Percentiles rank a stretch among this genome's conserved stretches.
These are phyloP conservation scores for Rhizopus microsporus DNA, from an alignment of 371 early-diverging fungal species.

Conservation along the genomic window DNA sequence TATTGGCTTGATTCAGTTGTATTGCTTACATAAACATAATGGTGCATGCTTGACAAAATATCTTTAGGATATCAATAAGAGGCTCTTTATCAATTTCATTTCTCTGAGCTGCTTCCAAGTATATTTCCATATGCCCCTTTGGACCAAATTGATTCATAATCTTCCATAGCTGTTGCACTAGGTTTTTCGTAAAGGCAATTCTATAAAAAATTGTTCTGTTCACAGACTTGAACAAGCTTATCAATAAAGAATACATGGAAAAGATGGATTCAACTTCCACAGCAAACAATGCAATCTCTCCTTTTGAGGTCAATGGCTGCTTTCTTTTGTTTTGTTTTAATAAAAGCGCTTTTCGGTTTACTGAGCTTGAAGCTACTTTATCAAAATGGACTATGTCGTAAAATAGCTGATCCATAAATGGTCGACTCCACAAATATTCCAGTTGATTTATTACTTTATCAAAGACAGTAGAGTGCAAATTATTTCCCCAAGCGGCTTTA, in stretches of 20 bases:
- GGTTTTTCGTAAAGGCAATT: constrained; percentile 58
- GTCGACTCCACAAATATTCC: constrained; percentile 60
- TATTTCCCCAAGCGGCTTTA: constrained; percentile 37
- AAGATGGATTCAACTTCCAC: constrained; percentile 58
- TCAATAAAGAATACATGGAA: constrained; percentile 50
- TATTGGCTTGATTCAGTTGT: too few relatives aligned
- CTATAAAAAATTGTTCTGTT: constrained; percentile 56
- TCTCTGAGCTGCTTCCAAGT: constrained; percentile 54
- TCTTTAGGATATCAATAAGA: constrained; percentile 54
- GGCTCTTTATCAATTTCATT: constrained; percentile 60
- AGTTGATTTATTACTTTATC: constrained; percentile 51
- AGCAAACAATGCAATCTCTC: constrained; percentile 34
- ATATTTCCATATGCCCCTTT: constrained; percentile 55
- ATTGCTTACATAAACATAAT: constrained; percentile 57
- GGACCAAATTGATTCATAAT: constrained; percentile 65
- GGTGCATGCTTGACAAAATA: constrained; percentile 65
- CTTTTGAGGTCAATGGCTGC: not conserved
- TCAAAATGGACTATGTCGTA: constrained; percentile 36
- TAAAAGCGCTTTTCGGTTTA: not conserved
- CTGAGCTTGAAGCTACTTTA: constrained; percentile 14
- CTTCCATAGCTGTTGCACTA: constrained; percentile 66
- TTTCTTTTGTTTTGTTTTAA: not conserved
- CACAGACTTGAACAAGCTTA: constrained; percentile 45
- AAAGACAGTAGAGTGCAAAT: constrained; percentile 42
- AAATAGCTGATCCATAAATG: constrained; percentile 53